phyloP scores from a whole-genome alignment of 2,329 filamentous ascomycete species.

The Dryadomyces quercivorus region DNA sequence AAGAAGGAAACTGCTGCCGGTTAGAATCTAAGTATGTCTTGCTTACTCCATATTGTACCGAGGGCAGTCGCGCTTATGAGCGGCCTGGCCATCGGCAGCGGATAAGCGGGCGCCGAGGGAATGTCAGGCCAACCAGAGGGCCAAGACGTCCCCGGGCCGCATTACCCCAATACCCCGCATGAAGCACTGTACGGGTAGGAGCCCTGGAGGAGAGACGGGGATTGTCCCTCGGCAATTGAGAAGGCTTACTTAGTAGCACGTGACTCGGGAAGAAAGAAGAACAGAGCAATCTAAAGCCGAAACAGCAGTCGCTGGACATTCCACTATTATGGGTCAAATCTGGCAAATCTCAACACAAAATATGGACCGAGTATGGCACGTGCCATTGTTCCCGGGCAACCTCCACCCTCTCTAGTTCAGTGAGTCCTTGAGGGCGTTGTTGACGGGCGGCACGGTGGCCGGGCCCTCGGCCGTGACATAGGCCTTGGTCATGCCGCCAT shows the following conservation, averaged over 20 bases:
- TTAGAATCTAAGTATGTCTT: no score
- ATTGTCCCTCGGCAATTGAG: not conserved
- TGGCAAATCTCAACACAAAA: no score
- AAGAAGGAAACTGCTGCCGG: no score
- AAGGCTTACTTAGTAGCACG: not conserved
- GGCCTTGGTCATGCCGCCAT: slow-evolving; percentile 90
- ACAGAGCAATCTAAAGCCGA: no score
- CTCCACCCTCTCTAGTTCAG: not conserved
- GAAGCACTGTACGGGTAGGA: not conserved
- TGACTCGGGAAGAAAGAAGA: no score
- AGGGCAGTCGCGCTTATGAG: slow-evolving; percentile 7
- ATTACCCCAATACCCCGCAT: slow-evolving; percentile 1
- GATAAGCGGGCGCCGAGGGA: no score
- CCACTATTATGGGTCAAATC: no score
- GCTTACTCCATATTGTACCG: slow-evolving; percentile 12
- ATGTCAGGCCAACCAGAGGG: not conserved
- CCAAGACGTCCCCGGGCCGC: no score
- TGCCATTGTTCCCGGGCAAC: no score
- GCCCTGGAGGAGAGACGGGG: not conserved
- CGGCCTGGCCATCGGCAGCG: not conserved
- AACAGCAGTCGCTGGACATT: no score
- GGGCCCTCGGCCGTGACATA: slow-evolving; percentile 62
- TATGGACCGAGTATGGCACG: no score
- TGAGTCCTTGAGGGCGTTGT: slow-evolving; percentile 41
- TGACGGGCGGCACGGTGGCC: slow-evolving; percentile 38